Evolutionary conservation across 306 rosid species (phyloP), one percentile per base, ranked within the genome.

Genomic region (Comarum palustre): DNA sequence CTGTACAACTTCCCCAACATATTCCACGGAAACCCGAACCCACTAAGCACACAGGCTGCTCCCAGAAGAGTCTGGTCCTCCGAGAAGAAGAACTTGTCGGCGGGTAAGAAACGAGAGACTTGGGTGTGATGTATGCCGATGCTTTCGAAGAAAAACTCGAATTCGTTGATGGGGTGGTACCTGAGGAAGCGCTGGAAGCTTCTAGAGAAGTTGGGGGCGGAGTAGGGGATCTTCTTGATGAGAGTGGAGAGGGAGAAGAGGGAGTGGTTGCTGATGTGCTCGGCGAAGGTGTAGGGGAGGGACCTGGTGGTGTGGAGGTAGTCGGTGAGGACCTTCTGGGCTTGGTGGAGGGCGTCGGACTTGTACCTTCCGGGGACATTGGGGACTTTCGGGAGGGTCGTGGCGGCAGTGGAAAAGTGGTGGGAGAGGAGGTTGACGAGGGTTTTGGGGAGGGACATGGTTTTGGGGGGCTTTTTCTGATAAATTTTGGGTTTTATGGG

Each of bases 21-120:
- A 50, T 79, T 84, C 98, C 98, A 92, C 0, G 96, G 98, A 78
- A 92, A 90, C 68, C 98, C 98, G 63, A 81, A 92, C 24, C 66
- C 88, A 4, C 60, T 74, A 19, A 92, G 96, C 0, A 72, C 87
- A 84, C 75, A 78, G 66, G 98, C 90, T 24, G 86, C 83, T 80
- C 78, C 72, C 27, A 92, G 62, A 73, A 87, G 73, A 17, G 84
- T 57, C 24, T 48, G 78, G 77, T 88, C 98, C 32, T 92, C 96
- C 1, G 83, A 82, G 29, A 92, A 81, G 71, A 92, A 92, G 73
- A 88, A 90, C 81, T 88, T 92, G 29, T 85, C 73, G 4, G 71
- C 58, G 7, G 92, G 96, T 72, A 90, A 63, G 38, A 84, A 58
- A 29, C 66, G 27, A 32, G 50, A 43, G 72, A 88, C 73, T 2